Evolutionary conservation across 2,329 filamentous ascomycete species (phyloP), one percentile per base, ranked within the genome.

Genomic region (Calonectria ilicicola): DNA sequence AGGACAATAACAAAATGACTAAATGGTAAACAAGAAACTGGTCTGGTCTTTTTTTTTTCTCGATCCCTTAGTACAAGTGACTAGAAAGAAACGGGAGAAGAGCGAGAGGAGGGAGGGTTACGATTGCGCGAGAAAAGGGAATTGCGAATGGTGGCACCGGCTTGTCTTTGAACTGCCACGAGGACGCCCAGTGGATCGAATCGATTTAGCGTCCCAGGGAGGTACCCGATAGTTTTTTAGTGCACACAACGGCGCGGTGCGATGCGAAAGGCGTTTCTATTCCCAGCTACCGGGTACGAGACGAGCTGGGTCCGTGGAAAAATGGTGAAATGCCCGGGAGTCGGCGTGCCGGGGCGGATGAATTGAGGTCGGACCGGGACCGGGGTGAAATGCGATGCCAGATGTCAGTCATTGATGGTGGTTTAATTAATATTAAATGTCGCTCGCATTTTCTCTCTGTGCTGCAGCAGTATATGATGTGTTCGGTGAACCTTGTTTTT

Each of bases 11-110:
- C 40, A 65, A 64, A 46, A 21, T 27, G 32, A 29, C 38, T 64
- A 44, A 40, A 73, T 53, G 49, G 49, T 64, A 32, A 65, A 63
- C 58, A 73, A 58, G 46, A 74, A 67, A 74, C 65, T 68, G 53
- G 53, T 29, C 46, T 40, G 35, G 23, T 35, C 40, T 51, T 27
- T 65, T 38, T 60, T 23, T 49, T 46, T 47, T 23, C 40, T 46
- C 23, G 29, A 49, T 17, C 40, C 17, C 32, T 60, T 46, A 58
- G 38, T 27, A 53, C 32, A 46, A 35, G 38, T n/a, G 21, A 46
- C 38, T 65, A 58, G 53, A 72, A 35, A 26, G 67, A 71, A 49
- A 70, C 26, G 56, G 40, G 40, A 58, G 23, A 70, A 62, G 60
- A 65, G 67, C 46, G 47, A 74, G 66, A 47, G 67, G 65, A 71